A percentile compares a stretch with the other conserved stretches of the same genome.
These are phyloP conservation scores for Epichloe sylvatica DNA, from an alignment of 2,329 filamentous ascomycete genomes.

Conservation along the genomic window DNA sequence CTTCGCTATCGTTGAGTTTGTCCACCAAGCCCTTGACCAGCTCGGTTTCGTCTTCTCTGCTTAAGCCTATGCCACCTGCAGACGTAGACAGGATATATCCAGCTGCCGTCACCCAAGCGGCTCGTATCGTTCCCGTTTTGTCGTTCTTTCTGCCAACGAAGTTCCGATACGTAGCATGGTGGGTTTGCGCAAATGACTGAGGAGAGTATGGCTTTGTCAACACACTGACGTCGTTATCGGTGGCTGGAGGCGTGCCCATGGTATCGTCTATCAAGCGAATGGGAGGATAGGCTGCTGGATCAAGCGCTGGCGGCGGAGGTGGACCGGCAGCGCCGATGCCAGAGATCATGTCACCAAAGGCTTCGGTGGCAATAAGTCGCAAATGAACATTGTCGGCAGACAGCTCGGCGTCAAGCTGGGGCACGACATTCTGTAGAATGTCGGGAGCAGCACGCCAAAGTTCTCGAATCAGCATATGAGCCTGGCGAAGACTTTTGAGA, in stretches of 20 bases:
- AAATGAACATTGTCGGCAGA: constrained; percentile 80
- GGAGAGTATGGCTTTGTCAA: constrained; percentile 74
- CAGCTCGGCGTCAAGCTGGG: constrained; percentile 83
- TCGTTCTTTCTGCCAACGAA: constrained; percentile 80
- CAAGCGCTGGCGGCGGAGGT: constrained; percentile 55
- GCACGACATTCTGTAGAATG: constrained; percentile 84
- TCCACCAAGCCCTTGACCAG: constrained; percentile 63
- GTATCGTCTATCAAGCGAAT: constrained; percentile 47
- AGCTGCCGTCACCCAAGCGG: constrained; percentile 72
- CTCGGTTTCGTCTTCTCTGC: constrained; percentile 62
- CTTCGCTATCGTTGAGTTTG: constrained; percentile 76
- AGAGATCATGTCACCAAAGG: constrained; percentile 85
- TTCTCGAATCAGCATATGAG: constrained; percentile 77
- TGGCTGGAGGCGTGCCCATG: constrained; percentile 20
- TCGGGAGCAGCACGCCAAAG: constrained; percentile 84
- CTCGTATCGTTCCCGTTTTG: constrained; percentile 67
- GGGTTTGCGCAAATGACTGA: constrained; percentile 76
- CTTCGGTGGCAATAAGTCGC: constrained; percentile 79
- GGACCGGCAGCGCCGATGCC: constrained; percentile 86
- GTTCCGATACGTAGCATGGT: constrained; percentile 63
- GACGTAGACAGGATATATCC: constrained; percentile 84
- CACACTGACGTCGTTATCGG: constrained; percentile 39
- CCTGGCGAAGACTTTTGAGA: constrained; percentile 75
- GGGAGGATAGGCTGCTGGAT: constrained; percentile 76
- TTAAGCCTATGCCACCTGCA: constrained; percentile 77